Base-by-base conservation (phyloP, 2,329 filamentous ascomycete species). In the Xylaria sp. region DNA sequence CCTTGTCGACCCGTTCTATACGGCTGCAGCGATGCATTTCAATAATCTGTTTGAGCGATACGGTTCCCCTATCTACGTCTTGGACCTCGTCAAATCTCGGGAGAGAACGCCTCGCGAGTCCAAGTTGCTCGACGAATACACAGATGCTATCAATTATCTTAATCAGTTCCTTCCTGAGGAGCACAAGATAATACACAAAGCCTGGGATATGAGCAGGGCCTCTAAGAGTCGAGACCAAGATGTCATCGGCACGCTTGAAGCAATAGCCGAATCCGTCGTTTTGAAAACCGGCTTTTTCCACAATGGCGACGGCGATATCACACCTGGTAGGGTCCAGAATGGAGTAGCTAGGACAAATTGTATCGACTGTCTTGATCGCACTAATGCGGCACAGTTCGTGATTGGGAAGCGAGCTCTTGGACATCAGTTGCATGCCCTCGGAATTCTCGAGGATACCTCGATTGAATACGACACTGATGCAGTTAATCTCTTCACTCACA, bases 181-280 rank as follows among this genome's bases (percentile, higher is more conserved):
- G 58, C 91, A 92, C 70, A 91, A 91, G 71, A 96, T 99, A 55
- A 85, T 93, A 8, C 93, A 99, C 73, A 91, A 94, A 68, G 92
- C 93, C 2, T 99, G 94, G 86, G 94, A 99, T 72, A 99, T 99
- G 94, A 96, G 92, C 63, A 84, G 94, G 60, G 93, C 94, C 4
- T 91, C 93, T 16, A 99, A 99, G 75, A 86, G 88, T 67, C 87
- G 90, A 42, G 92, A 94, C 59, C 90, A 95, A 69, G 92, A 99
- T 76, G 94, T 99, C 2, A 97, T 99, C 66, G 88, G 88, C 23
- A 96, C 90, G 1, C 81, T 99, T 2, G 94, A 99, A 73, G 81
- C 82, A 57, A 96, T 97, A 66, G 92, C 92, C 0, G 91, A 95
- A 70, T 88, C 92, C 30, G 91, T 97, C 0, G 80, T 99, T 50